A percentile compares a stretch with the other conserved stretches of the same genome.
Evolutionary conservation across 768 basidiomycete species (phyloP).

Genomic region (Lentinula sp.): DNA sequence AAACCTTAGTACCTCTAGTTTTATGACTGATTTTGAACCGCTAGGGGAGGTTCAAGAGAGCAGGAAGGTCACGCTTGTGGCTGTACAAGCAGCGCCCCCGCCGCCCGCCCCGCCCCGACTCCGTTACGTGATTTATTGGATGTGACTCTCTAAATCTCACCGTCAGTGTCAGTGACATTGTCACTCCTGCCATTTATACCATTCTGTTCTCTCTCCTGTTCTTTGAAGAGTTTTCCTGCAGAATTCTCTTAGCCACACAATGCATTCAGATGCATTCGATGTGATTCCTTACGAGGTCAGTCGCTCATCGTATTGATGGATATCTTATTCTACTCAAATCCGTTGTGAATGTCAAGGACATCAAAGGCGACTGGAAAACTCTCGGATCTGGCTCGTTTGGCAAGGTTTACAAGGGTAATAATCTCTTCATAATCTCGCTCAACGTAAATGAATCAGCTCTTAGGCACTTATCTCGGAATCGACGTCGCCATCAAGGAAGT

Average conservation of each 20-base stretch:
- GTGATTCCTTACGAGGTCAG: constrained; percentile 81
- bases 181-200: too few species aligned
- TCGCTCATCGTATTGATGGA: not conserved
- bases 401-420: constrained; percentile 78
- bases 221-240: not conserved
- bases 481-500: constrained; percentile 98
- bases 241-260: not conserved
- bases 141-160: too few species aligned
- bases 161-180: too few species aligned
- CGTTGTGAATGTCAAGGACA: constrained; percentile 47
- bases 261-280: constrained; percentile 70
- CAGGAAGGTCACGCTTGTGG: too few species aligned
- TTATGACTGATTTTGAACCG: too few species aligned
- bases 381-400: constrained; percentile 92
- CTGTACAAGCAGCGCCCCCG: too few species aligned
- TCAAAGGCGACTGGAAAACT: constrained; percentile 84
- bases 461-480: constrained; percentile 88
- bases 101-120: too few species aligned
- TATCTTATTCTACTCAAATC: not conserved
- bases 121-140: too few species aligned
- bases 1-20: too few species aligned
- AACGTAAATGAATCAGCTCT: not conserved
- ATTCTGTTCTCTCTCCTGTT: too few species aligned
- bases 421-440: not conserved
- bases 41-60: too few species aligned